Percentiles rank a stretch among this genome's conserved stretches.
Evolutionary conservation across 371 early-diverging fungal genomes (phyloP).

Genomic region (Apophysomyces trapeziformis): DNA sequence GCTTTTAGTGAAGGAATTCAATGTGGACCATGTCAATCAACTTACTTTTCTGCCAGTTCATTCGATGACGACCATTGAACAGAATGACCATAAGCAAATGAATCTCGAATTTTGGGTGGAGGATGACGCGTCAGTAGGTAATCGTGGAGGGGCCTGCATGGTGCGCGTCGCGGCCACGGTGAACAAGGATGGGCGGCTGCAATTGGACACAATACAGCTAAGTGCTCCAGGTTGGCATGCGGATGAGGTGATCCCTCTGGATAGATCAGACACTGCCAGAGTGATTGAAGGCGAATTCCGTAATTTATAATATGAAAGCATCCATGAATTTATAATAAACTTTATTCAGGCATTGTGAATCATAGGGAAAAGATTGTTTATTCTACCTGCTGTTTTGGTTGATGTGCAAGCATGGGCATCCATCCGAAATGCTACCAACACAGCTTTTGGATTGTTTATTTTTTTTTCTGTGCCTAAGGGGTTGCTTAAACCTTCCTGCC

Average conservation of each 20-base stretch:
- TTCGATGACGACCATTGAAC: background rate
- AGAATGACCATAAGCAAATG: constrained; percentile 18
- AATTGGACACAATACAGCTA: constrained; percentile 15
- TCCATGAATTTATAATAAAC: background rate
- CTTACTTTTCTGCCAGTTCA: constrained; percentile 32
- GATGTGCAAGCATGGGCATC: too few relatives aligned
- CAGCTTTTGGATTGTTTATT: too few relatives aligned
- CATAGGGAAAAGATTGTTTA: too few relatives aligned
- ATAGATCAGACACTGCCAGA: constrained; percentile 4
- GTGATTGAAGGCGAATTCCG: constrained; percentile 28
- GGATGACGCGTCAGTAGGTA: constrained; percentile 25
- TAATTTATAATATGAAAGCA: constrained; percentile 15
- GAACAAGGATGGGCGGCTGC: constrained; percentile 10
- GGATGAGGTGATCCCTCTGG: constrained; percentile 18
- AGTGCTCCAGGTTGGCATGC: constrained; percentile 26
- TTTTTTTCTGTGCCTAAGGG: too few relatives aligned
- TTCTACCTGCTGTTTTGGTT: too few relatives aligned
- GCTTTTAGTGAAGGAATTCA: constrained; percentile 28
- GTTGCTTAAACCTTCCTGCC: too few relatives aligned
- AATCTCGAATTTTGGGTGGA: constrained; percentile 38
- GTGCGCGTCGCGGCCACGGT: constrained; percentile 30
- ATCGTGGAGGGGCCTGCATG: constrained; percentile 37
- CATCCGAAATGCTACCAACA: too few relatives aligned
- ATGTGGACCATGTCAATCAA: constrained; percentile 31
- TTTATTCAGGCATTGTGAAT: too few relatives aligned